Percentiles rank a stretch among this genome's conserved stretches.
Conservation (phyloP, 192 early-diverging fungal species). For the Podila clonocystis region DNA sequence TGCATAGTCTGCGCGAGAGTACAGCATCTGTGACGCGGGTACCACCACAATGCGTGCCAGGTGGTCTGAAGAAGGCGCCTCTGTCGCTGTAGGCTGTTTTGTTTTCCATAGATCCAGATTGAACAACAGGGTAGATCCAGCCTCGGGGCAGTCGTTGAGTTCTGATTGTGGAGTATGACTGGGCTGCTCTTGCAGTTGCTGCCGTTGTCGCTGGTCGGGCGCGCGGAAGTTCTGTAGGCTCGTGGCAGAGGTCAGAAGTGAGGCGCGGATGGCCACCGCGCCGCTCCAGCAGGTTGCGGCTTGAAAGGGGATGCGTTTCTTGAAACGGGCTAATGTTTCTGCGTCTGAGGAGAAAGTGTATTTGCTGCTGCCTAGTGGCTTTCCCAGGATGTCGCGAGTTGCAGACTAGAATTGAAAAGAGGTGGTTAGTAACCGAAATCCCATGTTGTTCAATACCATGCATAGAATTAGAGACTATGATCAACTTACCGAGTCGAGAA, state of each 20-base stretch:
- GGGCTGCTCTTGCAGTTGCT: neutral
- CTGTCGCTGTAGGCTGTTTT: neutral
- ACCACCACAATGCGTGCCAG: constrained; percentile 14
- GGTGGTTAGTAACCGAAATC: neutral
- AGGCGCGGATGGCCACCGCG: constrained; percentile 4
- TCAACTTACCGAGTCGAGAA: neutral
- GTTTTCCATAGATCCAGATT: neutral
- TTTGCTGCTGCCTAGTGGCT: neutral
- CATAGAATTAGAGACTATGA: neutral
- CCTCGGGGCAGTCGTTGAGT: neutral
- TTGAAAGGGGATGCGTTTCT: constrained; percentile 34
- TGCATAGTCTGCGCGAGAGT: constrained; percentile 1
- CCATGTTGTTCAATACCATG: neutral
- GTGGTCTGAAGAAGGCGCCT: neutral
- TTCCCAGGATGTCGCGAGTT: constrained; percentile 21
- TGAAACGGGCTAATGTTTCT: constrained; percentile 6
- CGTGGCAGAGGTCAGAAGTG: neutral
- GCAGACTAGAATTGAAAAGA: constrained; percentile 1
- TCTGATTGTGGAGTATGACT: neutral
- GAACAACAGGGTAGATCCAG: neutral
- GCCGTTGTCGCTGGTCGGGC: neutral
- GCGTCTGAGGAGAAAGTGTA: constrained; percentile 12
- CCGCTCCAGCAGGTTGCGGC: constrained; percentile 36
- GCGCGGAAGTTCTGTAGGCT: too few relatives aligned
- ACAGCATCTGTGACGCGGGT: constrained; percentile 11